A percentile compares a stretch with the other conserved stretches of the same genome.
phyloP scores from a whole-genome alignment of 805 yeast genomes.

The Spathaspora sp. region DNA sequence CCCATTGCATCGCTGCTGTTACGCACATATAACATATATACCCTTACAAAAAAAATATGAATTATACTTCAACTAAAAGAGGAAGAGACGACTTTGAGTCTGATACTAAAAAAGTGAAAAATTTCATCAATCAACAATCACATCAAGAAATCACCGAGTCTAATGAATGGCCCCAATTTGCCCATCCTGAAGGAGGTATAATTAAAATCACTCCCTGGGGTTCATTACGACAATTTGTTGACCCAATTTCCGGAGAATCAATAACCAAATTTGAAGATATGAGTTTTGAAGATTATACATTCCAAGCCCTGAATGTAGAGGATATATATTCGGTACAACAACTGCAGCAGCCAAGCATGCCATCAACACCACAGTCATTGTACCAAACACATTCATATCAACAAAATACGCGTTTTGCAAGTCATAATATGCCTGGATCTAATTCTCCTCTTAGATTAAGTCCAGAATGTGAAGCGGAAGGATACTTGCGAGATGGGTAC shows the following conservation, averaged over 20 bases:
- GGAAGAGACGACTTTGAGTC: constrained; percentile 11
- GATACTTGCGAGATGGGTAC: constrained; percentile 24
- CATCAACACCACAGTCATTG: constrained; percentile 24
- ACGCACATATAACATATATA: neutral
- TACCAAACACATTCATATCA: constrained; percentile 5
- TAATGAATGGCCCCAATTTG: constrained; percentile 52
- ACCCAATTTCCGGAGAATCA: constrained; percentile 40
- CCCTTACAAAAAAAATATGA: neutral
- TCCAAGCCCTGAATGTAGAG: constrained; percentile 1
- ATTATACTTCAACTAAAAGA: constrained; percentile 11
- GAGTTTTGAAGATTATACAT: constrained; percentile 21
- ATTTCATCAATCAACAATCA: constrained; percentile 12
- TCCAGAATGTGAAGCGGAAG: constrained; percentile 37
- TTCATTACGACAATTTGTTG: constrained; percentile 45
- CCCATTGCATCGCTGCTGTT: neutral
- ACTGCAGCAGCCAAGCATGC: constrained; percentile 9
- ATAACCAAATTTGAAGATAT: constrained; percentile 48
- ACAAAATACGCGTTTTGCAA: constrained; percentile 1
- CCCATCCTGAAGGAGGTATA: constrained; percentile 61
- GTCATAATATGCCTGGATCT: constrained; percentile 12
- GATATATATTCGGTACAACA: constrained; percentile 3
- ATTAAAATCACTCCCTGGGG: constrained; percentile 64
- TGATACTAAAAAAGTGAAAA: constrained; percentile 14
- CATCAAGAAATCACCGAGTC: constrained; percentile 14
- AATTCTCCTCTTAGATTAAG: constrained; percentile 17